phyloP scores from a whole-genome alignment of 176 grass and related monocot genomes.

The Canna indica region DNA sequence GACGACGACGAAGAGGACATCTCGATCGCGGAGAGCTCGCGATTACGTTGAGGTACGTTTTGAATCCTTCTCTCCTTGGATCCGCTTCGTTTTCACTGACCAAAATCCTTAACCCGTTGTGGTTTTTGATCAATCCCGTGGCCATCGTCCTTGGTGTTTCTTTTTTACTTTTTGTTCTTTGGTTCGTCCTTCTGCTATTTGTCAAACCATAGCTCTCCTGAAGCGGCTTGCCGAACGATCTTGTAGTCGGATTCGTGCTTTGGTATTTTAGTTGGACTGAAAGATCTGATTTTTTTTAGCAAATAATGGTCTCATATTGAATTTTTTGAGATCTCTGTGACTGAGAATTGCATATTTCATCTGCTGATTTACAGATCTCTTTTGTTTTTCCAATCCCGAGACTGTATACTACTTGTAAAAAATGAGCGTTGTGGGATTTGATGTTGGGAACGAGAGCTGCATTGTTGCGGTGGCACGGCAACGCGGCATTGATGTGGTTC shows the following conservation, averaged over 20 bases:
- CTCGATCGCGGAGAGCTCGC: neutral
- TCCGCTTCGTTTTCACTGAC: too few species aligned
- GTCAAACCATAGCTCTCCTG: too few species aligned
- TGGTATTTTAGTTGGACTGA: neutral
- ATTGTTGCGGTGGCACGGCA: constrained; percentile 78
- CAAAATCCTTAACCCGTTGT: neutral
- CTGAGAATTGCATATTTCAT: neutral
- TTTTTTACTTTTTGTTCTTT: neutral
- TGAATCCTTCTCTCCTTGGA: neutral
- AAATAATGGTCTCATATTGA: neutral
- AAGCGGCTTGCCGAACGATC: too few species aligned
- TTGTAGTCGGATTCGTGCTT: neutral
- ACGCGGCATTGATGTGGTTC: constrained; percentile 77
- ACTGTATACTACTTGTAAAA: constrained; percentile 17
- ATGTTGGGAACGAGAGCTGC: constrained; percentile 78
- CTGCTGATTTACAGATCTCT: neutral
- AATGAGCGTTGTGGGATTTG: constrained; percentile 93
- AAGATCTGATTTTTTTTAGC: neutral
- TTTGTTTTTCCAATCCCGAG: constrained; percentile 4
- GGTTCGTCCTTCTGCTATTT: neutral
- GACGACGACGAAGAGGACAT: neutral
- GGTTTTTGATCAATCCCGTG: neutral
- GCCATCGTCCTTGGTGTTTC: neutral
- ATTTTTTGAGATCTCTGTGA: neutral
- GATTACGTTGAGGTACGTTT: neutral